Evolutionary conservation across 1,284 basidiomycete species (phyloP), one percentile per base, ranked within the genome.

Genomic region (Cystobasidium slooffiae): DNA sequence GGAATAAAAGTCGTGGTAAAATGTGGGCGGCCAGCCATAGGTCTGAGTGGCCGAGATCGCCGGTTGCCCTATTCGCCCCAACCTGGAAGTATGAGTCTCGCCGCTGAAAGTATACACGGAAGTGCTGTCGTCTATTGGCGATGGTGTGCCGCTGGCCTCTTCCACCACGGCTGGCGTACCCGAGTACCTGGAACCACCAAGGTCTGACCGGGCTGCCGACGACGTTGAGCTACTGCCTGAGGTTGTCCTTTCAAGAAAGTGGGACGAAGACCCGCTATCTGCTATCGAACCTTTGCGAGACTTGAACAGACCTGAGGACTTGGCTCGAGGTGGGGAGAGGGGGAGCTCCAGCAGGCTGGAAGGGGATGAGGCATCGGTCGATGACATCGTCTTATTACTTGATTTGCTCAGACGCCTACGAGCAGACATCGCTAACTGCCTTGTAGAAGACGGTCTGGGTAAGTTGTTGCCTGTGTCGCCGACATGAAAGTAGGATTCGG

Each of bases 1-100:
- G 0, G 91, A 92, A 0, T 89, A 89, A 82, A 95, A 97, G 83
- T 97, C 94, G n/a, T 88, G 85, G 80, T 94, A 93, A 82, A 97
- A 97, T 66, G 87, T 86, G 3, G 88, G 86, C 0, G 92, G 91
- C 91, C 91, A 93, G 51, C 79, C 79, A 46, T 77, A 20, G 0
- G 51, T 72, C 49, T 76, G 65, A 9, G 18, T 31, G 6, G 61
- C 8, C 6, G 72, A 43, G 14, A 47, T 46, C 1, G 74, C 61
- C 37, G 39, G 8, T 18, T 8, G 24, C n/a, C 37, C 39, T 58
- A 18, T 14, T 6, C 16, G 31, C 0, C 18, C 44, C 47, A 18
- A 14, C 16, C 47, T 1, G 7, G 46, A n/a, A 47, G 24, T 41
- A 16, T 39, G 22, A n/a, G n/a, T 31, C 20, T 43, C 47, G 43